Conservation (phyloP, 306 rosid species). For the Begonia fuchsioides region DNA sequence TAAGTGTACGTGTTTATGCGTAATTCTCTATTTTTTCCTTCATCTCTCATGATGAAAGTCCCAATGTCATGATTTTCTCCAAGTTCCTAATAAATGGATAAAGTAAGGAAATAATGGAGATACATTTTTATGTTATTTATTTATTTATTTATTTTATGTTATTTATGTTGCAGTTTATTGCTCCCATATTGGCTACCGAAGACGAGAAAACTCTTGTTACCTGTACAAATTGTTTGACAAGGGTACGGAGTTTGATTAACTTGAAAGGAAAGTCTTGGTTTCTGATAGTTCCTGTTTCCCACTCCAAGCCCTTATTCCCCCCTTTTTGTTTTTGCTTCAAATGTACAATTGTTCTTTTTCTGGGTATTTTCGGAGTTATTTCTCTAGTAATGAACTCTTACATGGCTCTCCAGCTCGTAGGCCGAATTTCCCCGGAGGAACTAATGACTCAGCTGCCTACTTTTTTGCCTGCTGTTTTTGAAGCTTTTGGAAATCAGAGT, state of each 20-base stretch:
- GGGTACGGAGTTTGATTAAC: constrained; percentile 29
- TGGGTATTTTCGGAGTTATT: neutral
- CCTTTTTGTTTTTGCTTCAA: too few relatives aligned
- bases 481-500: constrained; percentile 93
- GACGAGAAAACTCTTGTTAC: constrained; percentile 95
- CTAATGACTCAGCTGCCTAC: constrained; percentile 78
- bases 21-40: constrained; percentile 2
- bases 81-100: neutral
- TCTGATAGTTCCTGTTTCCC: too few relatives aligned
- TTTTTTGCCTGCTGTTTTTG: constrained; percentile 88
- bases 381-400: neutral
- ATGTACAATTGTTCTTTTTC: too few relatives aligned
- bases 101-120: neutral
- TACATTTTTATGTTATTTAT: neutral
- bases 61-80: neutral
- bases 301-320: too few relatives aligned
- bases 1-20: constrained; percentile 43
- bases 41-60: neutral
- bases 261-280: too few relatives aligned
- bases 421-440: constrained; percentile 76
- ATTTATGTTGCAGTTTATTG: constrained; percentile 52
- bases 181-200: constrained; percentile 76
- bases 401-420: constrained; percentile 54
- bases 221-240: constrained; percentile 79
- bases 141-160: constrained; percentile 4